These are phyloP conservation scores for Blastobotrys chiropterorum DNA, from an alignment of 805 yeast genomes.

Conservation along the genomic window DNA sequence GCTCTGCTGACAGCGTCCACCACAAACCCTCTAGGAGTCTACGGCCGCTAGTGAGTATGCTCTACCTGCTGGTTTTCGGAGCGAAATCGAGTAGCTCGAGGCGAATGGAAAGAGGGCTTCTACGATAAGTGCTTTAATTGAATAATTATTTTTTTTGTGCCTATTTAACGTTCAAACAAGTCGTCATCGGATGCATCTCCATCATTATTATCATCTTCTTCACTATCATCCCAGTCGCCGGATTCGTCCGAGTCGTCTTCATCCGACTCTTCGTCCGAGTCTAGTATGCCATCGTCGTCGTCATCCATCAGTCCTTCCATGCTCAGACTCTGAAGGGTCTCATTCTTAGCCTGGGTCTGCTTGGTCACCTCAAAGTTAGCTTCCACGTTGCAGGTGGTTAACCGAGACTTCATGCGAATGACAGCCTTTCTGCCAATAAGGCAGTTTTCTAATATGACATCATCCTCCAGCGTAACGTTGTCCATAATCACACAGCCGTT, in stretches of 20 bases:
- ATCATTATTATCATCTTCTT: conserved; percentile 39
- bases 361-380: conserved; percentile 63
- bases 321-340: conserved; percentile 33
- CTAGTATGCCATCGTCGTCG: conserved; percentile 22
- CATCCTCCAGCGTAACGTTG: conserved; percentile 70
- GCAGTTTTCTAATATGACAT: conserved; percentile 67
- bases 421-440: conserved; percentile 66
- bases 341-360: conserved; percentile 34
- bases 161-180: conserved; percentile 45
- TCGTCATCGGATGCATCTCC: conserved; percentile 55
- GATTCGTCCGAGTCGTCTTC: conserved; percentile 32
- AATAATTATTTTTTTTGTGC: background rate
- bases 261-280: conserved; percentile 17
- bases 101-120: no score
- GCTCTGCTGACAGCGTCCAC: no score
- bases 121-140: no score
- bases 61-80: no score
- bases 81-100: background rate
- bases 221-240: conserved; percentile 36
- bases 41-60: no score
- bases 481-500: conserved; percentile 80
- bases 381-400: conserved; percentile 81
- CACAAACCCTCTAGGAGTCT: no score
- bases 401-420: conserved; percentile 57
- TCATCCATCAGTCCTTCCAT: conserved; percentile 26